Base-by-base conservation (phyloP, 257 asterid species). In the Mentha longifolia region DNA sequence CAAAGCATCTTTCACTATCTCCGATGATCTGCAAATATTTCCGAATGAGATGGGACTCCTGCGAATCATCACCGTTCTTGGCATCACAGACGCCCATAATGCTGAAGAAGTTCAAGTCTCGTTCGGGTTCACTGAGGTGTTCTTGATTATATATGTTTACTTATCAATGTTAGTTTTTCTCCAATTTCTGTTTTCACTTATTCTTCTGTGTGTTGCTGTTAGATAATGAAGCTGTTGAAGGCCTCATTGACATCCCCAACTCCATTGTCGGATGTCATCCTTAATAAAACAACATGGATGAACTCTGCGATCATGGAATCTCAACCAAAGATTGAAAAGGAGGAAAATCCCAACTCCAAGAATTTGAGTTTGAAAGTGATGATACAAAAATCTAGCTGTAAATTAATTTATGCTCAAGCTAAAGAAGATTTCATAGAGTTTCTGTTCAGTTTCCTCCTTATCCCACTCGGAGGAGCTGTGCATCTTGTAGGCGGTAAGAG, bases 401-500 rank as follows among this genome's bases (percentile, higher is more conserved):
- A 69, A 39, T 7, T 82, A 9, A 11, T 79, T 57, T 56, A 64
- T 47, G 80, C 65, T 46, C 51, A 76, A 17, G 71, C 39, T 0
- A 59, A 19, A 20, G 41, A 37, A 11, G 75, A 79, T 54, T 72
- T 76, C 8, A 22, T 73, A 0, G 73, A 80, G 16, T 69, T 76
- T 22, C 75, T 80, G 0, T 65, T 65, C 1, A 37, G 75, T 56
- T 28, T 80, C 35, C 70, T 80, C 28, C 30, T 13, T n/a, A 65
- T 80, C 30, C 80, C 82, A 1, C 37, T 73, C 4, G 79, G 73
- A 51, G 64, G 67, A 60, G 77, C 70, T 7, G 81, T 41, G 11
- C 17, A 3, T 2, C 79, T 80, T 51, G 2, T 77, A 28, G 63
- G 10, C 15, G 30, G 75, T 9, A 54, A 68, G 42, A 72, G 73